Percentiles rank a stretch among this genome's conserved stretches.
Evolutionary conservation across 768 basidiomycete species (phyloP).

Genomic region (Russula earlei): DNA sequence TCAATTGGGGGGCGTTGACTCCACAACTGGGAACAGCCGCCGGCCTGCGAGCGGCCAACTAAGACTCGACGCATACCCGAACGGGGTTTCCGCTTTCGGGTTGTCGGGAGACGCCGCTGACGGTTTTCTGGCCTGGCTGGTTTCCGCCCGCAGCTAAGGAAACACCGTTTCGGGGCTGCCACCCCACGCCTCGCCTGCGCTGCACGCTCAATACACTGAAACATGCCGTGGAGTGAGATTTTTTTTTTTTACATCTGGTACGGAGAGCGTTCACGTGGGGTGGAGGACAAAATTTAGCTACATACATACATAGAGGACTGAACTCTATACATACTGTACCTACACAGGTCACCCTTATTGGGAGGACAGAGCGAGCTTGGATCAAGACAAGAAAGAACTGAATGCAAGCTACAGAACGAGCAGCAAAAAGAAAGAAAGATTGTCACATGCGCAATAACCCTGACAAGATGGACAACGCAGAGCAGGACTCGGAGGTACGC

Average conservation of each 20-base stretch:
- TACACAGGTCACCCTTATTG: slow-evolving; percentile 4
- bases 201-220: background rate
- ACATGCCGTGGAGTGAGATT: background rate
- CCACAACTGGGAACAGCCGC: background rate
- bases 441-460: slow-evolving; percentile 2
- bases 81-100: slow-evolving; percentile 2
- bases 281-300: background rate
- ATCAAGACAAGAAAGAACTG: background rate
- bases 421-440: background rate
- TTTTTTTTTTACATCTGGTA: background rate
- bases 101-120: slow-evolving; percentile 6
- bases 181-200: background rate
- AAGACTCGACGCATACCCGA: background rate
- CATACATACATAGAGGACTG: slow-evolving; percentile 11
- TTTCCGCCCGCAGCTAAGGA: slow-evolving; percentile 1
- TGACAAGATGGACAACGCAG: background rate
- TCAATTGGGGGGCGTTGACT: no score
- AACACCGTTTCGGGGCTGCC: background rate
- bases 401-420: background rate
- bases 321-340: slow-evolving; percentile 16
- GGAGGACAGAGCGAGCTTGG: background rate
- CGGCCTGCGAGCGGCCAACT: background rate
- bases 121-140: background rate
- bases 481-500: background rate
- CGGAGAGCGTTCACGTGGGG: background rate